These are phyloP conservation scores for Pseudomonodictys pantanalensis DNA, from an alignment of 495 filamentous ascomycete genomes.

Conservation along the genomic window DNA sequence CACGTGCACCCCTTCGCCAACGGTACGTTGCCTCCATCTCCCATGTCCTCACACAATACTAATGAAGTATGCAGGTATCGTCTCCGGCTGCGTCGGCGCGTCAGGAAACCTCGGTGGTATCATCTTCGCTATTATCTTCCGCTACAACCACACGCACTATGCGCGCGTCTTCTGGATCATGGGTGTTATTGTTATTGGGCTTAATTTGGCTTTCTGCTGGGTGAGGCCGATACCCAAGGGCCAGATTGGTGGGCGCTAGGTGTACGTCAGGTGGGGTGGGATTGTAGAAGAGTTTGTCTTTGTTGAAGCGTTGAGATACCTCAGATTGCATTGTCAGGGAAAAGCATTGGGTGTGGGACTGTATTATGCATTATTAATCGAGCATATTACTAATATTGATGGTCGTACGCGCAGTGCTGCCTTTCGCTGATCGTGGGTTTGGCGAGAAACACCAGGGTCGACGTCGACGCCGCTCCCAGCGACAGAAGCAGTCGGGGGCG, in stretches of 20 bases:
- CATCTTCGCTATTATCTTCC: slow-evolving; percentile 80
- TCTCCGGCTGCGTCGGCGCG: slow-evolving; percentile 75
- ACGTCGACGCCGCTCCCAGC: too few relatives aligned
- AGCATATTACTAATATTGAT: too few relatives aligned
- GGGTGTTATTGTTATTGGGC: slow-evolving; percentile 66
- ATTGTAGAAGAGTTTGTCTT: not conserved
- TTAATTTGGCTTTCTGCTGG: slow-evolving; percentile 68
- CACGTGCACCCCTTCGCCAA: slow-evolving; percentile 78
- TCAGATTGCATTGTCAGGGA: too few relatives aligned
- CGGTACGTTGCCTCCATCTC: slow-evolving; percentile 45
- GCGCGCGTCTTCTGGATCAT: slow-evolving; percentile 75
- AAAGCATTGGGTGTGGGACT: too few relatives aligned
- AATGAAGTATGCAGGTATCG: slow-evolving; percentile 50
- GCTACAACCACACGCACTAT: slow-evolving; percentile 68
- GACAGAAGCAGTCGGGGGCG: too few relatives aligned
- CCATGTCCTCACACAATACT: not conserved
- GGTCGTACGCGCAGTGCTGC: too few relatives aligned
- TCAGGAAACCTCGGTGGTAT: slow-evolving; percentile 83
- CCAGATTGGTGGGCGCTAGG: slow-evolving; percentile 62
- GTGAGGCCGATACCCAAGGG: slow-evolving; percentile 67
- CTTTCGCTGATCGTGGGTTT: too few relatives aligned
- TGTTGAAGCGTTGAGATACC: not conserved
- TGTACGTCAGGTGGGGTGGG: not conserved
- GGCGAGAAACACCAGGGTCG: too few relatives aligned
- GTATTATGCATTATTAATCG: too few relatives aligned